phyloP scores from a whole-genome alignment of 768 basidiomycete species.

The Exsudoporus frostii region DNA sequence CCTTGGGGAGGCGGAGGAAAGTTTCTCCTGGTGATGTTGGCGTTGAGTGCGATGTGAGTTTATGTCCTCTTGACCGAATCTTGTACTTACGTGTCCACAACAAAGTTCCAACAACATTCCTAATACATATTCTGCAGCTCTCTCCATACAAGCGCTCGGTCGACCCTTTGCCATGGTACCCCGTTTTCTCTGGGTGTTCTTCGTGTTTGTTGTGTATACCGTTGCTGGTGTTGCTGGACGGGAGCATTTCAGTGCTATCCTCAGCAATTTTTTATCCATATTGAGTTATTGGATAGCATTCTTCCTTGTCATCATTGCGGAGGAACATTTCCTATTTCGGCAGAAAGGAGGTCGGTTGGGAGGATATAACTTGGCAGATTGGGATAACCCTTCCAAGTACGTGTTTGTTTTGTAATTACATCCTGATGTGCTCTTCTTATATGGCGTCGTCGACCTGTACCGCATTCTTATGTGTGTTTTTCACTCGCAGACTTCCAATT shows the following conservation, averaged over 20 bases:
- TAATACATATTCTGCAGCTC: slow-evolving; percentile 45
- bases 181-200: slow-evolving; percentile 43
- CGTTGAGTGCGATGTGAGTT: slow-evolving; percentile 41
- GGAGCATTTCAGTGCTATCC: slow-evolving; percentile 42
- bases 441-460: too few species aligned
- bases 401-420: slow-evolving; percentile 3
- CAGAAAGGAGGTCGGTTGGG: slow-evolving; percentile 37
- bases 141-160: slow-evolving; percentile 45
- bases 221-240: slow-evolving; percentile 41
- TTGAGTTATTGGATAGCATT: slow-evolving; percentile 47
- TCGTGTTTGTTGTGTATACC: slow-evolving; percentile 39
- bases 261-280: slow-evolving; percentile 42
- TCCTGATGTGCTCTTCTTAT: background rate
- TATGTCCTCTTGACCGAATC: background rate
- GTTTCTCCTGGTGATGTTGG: slow-evolving; percentile 40
- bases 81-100: background rate
- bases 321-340: slow-evolving; percentile 49
- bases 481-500: slow-evolving; percentile 37
- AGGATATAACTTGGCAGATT: slow-evolving; percentile 51
- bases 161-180: slow-evolving; percentile 44
- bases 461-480: too few species aligned
- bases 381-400: slow-evolving; percentile 40
- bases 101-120: slow-evolving; percentile 39
- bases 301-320: slow-evolving; percentile 43
- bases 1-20: slow-evolving; percentile 43